A percentile compares a stretch with the other conserved stretches of the same genome.
Conservation (phyloP, 2,329 filamentous ascomycete genomes). For the Aureobasidium namibiae region DNA sequence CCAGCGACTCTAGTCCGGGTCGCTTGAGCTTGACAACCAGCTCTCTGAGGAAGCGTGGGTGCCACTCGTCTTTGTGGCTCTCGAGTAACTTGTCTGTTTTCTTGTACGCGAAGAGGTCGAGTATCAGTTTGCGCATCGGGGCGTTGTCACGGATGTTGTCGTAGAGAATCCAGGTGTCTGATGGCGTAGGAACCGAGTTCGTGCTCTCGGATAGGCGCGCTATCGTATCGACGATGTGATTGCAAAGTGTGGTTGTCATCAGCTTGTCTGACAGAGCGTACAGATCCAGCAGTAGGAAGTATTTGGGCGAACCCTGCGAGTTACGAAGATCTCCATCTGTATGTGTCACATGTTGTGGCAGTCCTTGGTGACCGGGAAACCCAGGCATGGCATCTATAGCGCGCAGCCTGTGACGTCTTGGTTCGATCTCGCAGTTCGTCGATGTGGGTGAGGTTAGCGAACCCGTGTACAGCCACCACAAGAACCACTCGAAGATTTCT, state of each 20-base stretch:
- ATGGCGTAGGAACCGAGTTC: conserved; percentile 42
- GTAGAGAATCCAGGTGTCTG: conserved; percentile 42
- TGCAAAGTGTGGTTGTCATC: conserved; percentile 37
- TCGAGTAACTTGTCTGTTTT: conserved; percentile 42
- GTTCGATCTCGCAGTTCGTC: neutral
- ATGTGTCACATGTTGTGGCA: conserved; percentile 12
- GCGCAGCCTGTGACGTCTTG: neutral
- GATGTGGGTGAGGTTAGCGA: conserved; percentile 23
- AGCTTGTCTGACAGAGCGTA: conserved; percentile 40
- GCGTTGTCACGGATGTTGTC: conserved; percentile 32
- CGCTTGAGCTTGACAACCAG: conserved; percentile 39
- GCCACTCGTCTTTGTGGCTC: conserved; percentile 40
- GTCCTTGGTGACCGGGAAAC: neutral
- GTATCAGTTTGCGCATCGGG: conserved; percentile 33
- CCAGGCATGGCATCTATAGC: neutral
- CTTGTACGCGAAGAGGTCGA: conserved; percentile 46
- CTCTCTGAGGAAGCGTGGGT: conserved; percentile 40
- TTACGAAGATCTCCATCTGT: conserved; percentile 33
- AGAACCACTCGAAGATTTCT: conserved; percentile 41
- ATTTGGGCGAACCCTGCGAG: conserved; percentile 39
- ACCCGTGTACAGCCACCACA: conserved; percentile 44
- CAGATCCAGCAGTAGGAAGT: conserved; percentile 42
- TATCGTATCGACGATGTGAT: conserved; percentile 36
- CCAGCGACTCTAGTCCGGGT: conserved; percentile 34
- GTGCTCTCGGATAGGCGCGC: conserved; percentile 38